Percentiles rank a stretch among this genome's conserved stretches.
Evolutionary conservation across 768 basidiomycete species (phyloP).

Genomic region (Pleurotus platypus): DNA sequence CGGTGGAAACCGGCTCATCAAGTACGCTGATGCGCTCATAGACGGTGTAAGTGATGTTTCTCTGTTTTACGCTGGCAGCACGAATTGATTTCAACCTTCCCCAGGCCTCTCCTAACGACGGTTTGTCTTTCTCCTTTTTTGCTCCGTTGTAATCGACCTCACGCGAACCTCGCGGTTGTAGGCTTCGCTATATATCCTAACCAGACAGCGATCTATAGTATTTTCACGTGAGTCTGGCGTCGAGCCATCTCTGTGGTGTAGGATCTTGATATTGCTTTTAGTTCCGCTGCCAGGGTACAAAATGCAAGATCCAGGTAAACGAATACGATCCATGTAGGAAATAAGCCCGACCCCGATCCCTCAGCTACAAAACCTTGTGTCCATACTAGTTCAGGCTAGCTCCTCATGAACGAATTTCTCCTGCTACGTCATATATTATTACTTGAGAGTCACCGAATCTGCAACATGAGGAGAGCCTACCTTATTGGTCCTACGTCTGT

Average conservation of each 20-base stretch:
- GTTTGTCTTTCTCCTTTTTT: conserved; percentile 20
- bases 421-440: neutral
- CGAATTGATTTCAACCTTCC: neutral
- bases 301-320: conserved; percentile 7
- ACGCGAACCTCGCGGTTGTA: conserved; percentile 15
- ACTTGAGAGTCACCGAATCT: neutral
- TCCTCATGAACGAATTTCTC: neutral
- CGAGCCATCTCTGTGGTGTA: neutral
- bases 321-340: neutral
- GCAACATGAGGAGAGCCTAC: neutral
- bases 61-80: too few species aligned
- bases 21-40: conserved; percentile 51
- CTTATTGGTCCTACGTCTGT: neutral
- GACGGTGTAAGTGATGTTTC: conserved; percentile 30
- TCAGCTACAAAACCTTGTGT: neutral
- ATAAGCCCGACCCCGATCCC: neutral
- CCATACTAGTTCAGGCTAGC: neutral
- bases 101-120: conserved; percentile 54
- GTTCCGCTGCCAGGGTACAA: conserved; percentile 5
- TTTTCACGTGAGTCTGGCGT: conserved; percentile 39
- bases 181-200: conserved; percentile 51
- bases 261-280: neutral
- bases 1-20: conserved; percentile 49
- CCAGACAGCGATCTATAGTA: conserved; percentile 45
- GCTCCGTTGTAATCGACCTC: neutral